Evolutionary conservation across 2,329 filamentous ascomycete species (phyloP).

Genomic region (Volutella citrinella): DNA sequence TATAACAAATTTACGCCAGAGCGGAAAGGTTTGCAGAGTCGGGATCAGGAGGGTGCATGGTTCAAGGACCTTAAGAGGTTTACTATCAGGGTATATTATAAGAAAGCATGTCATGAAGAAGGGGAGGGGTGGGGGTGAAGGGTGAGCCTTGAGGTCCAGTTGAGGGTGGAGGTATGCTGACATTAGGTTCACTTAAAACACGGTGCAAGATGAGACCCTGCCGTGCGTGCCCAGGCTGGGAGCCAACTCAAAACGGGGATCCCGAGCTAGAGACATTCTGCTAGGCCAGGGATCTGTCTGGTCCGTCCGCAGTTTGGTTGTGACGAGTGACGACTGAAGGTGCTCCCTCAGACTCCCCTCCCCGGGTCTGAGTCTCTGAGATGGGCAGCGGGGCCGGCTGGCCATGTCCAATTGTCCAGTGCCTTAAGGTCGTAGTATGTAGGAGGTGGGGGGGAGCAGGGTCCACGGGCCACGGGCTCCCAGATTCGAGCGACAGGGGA

Average conservation of each 20-base stretch:
- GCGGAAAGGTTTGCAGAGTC: constrained; percentile 6
- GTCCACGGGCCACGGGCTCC: too few species aligned
- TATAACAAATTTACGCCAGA: constrained; percentile 10
- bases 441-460: too few species aligned
- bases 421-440: too few species aligned
- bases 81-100: constrained; percentile 9
- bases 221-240: constrained; percentile 18
- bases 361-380: too few species aligned
- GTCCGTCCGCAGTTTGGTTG: too few species aligned
- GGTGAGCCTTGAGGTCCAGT: neutral
- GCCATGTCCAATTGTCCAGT: too few species aligned
- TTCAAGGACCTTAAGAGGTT: constrained; percentile 10
- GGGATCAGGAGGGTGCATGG: constrained; percentile 8
- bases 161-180: too few species aligned
- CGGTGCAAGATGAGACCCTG: constrained; percentile 15
- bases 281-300: too few species aligned
- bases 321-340: too few species aligned
- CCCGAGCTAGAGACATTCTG: constrained; percentile 16
- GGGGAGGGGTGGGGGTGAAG: constrained; percentile 7
- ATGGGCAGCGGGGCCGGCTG: too few species aligned
- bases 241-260: constrained; percentile 16
- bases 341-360: too few species aligned
- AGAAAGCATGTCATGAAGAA: constrained; percentile 8
- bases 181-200: constrained; percentile 14
- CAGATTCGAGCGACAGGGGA: too few species aligned